Percentiles rank a stretch among this genome's conserved stretches.
phyloP scores from a whole-genome alignment of 306 rosid genomes.

The Cicer arietinum region DNA sequence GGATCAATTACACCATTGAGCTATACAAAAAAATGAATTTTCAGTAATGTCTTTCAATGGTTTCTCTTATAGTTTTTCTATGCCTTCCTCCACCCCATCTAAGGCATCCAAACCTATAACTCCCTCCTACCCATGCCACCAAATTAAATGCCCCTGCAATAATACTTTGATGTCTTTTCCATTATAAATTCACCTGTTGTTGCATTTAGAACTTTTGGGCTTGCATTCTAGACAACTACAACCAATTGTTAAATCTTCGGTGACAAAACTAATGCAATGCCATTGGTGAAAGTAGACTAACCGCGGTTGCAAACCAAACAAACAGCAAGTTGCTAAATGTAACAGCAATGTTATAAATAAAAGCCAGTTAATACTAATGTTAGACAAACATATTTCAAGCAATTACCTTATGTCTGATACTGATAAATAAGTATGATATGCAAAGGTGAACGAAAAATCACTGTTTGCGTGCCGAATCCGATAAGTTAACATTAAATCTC shows the following conservation, averaged over 20 bases:
- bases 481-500: slow-evolving; percentile 88
- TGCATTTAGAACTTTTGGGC: slow-evolving; percentile 10
- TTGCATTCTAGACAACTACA: slow-evolving; percentile 2
- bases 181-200: slow-evolving; percentile 22
- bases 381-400: slow-evolving; percentile 29
- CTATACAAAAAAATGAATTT: slow-evolving; percentile 6
- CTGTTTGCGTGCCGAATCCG: slow-evolving; percentile 85
- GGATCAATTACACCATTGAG: slow-evolving; percentile 11
- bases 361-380: slow-evolving; percentile 19
- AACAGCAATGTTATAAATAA: slow-evolving; percentile 13
- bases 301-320: slow-evolving; percentile 17
- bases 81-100: slow-evolving; percentile 15
- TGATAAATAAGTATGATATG: slow-evolving; percentile 90
- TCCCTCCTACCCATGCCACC: neutral
- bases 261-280: neutral
- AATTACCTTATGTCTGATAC: slow-evolving; percentile 90
- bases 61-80: slow-evolving; percentile 15
- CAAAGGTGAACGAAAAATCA: slow-evolving; percentile 90
- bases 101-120: slow-evolving; percentile 24
- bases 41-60: neutral
- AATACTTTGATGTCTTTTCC: slow-evolving; percentile 28
- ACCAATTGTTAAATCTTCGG: slow-evolving; percentile 19
- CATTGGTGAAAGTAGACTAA: slow-evolving; percentile 34
- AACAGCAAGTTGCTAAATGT: slow-evolving; percentile 28
- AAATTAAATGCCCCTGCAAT: slow-evolving; percentile 5